Base-by-base conservation (phyloP, 345 rosid genomes). In the Boechera retrofracta region DNA sequence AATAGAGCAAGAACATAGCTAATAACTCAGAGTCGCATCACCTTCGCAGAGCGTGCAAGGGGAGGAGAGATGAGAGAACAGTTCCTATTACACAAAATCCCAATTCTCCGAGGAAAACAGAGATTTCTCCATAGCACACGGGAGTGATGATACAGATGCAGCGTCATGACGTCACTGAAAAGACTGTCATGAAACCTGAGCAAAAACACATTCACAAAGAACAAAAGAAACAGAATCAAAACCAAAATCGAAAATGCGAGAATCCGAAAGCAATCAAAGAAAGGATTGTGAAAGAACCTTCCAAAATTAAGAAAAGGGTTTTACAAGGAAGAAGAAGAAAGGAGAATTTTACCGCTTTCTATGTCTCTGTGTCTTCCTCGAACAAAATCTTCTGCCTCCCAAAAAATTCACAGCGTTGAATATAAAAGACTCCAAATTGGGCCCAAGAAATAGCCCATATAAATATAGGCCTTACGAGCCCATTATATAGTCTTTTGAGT, bases 91-190 rank as follows among this genome's bases (percentile, higher is more conserved):
- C 74, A 52, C 5, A 66, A n/a, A 7, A 1, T 67, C 33, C 44
- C 63, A 2, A 72, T 7, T 66, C 73, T 38, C 24, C 49, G 41
- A 36, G 57, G 49, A 21, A 52, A 60, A 44, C n/a, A 42, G 7
- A 78, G 70, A 73, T 44, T 72, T 26, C 74, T 73, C 78, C 64
- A 73, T 16, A 78, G 64, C 5, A 67, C 67, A 42, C 73, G 81
- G 3, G 74, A 78, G 70, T 78, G 73, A 28, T 72, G 77, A 59
- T 36, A 59, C 48, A 72, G 38, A 58, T 72, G 74, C 53, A 61
- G n/a, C 57, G 64, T 41, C 81, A 78, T 78, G 42, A n/a, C n/a
- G 56, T 42, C 77, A 64, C 54, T 54, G 71, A 15, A 29, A 42
- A 13, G 7, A 41, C 38, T 49, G 59, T 57, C 49, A 72, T 72